Evolutionary conservation across 768 basidiomycete genomes (phyloP).

Genomic region (Coprinopsis strossmayeri): DNA sequence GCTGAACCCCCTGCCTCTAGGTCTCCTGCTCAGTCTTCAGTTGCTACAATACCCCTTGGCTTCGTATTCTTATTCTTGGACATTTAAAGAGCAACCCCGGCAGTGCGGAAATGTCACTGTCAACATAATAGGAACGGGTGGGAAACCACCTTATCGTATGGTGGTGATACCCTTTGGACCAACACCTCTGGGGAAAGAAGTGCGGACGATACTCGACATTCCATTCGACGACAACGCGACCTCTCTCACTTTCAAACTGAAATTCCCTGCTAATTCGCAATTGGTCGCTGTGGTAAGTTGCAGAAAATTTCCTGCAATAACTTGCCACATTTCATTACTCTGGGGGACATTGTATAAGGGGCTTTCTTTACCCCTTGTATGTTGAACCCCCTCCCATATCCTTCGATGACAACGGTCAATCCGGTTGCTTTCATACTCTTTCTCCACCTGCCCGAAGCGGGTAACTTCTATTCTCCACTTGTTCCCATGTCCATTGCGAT

Average conservation of each 20-base stretch:
- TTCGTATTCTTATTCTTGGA: conserved; percentile 38
- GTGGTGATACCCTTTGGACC: conserved; percentile 66
- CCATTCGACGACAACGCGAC: conserved; percentile 38
- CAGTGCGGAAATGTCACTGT: conserved; percentile 66
- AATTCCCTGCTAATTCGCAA: conserved; percentile 61
- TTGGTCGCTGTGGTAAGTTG: conserved; percentile 70
- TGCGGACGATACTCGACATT: conserved; percentile 49
- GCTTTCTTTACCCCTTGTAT: too few species aligned
- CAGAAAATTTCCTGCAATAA: background rate
- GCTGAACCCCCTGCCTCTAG: background rate
- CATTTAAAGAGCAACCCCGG: conserved; percentile 39
- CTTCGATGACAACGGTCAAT: background rate
- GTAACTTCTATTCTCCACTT: background rate
- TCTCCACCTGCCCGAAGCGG: background rate
- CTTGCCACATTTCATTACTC: background rate
- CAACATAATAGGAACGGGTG: conserved; percentile 46
- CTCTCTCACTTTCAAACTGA: conserved; percentile 47
- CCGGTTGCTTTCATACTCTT: too few species aligned
- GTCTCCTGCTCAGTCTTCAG: background rate
- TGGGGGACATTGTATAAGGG: too few species aligned
- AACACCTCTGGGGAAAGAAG: conserved; percentile 57
- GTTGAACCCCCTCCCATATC: too few species aligned
- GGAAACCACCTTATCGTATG: conserved; percentile 60
- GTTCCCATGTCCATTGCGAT: background rate
- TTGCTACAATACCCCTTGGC: conserved; percentile 3